Conservation (phyloP, 2,329 filamentous ascomycete genomes). For the Fusarium sp. region DNA sequence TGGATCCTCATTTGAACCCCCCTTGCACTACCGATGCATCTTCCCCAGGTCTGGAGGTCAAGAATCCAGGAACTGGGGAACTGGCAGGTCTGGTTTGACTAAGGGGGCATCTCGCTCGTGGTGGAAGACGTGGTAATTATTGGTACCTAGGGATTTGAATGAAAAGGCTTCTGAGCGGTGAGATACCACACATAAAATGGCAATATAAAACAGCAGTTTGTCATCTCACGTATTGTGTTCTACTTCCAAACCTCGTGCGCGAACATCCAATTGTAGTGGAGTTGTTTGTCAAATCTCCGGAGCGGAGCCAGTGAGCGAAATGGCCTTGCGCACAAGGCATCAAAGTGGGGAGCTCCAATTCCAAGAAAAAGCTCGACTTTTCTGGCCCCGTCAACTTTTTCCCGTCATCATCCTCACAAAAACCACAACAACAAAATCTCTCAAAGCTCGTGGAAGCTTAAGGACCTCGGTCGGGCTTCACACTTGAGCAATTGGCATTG, state of each 20-base stretch:
- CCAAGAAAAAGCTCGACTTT: constrained; percentile 39
- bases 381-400: constrained; percentile 14
- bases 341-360: constrained; percentile 43
- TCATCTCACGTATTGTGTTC: background rate
- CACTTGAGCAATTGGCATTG: constrained; percentile 30
- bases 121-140: background rate
- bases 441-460: constrained; percentile 18
- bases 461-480: constrained; percentile 25
- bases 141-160: background rate
- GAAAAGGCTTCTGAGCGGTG: background rate
- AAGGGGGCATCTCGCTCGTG: background rate
- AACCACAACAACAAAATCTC: constrained; percentile 15
- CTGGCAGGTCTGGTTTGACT: no score
- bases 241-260: background rate
- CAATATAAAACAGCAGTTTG: background rate
- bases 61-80: background rate
- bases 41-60: background rate
- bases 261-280: background rate
- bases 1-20: background rate
- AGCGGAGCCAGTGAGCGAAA: background rate
- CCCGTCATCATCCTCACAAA: constrained; percentile 29
- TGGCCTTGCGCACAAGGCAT: constrained; percentile 46
- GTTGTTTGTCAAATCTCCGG: background rate
- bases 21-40: background rate
- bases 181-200: background rate